Evolutionary conservation across 2,329 filamentous ascomycete species (phyloP).

Genomic region (Penicillium oxalicum): DNA sequence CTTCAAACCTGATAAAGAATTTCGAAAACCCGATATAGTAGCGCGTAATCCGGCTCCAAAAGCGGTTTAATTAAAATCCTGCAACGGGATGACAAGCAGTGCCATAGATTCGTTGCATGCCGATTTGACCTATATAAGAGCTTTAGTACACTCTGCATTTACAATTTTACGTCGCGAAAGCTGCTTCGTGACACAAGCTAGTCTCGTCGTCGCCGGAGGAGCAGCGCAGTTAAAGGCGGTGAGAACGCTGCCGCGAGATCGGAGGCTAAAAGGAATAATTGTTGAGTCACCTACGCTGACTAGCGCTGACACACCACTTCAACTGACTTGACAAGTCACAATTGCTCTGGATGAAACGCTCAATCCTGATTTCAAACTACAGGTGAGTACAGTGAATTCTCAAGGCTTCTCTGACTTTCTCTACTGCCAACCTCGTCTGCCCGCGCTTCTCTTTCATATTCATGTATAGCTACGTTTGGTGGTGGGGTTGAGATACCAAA

Average conservation of each 20-base stretch:
- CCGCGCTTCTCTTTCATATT: neutral
- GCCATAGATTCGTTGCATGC: no score
- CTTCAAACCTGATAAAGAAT: no score
- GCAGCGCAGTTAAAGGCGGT: constrained; percentile 15
- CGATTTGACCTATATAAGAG: no score
- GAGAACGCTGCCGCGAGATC: constrained; percentile 17
- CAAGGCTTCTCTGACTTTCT: neutral
- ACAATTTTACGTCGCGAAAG: no score
- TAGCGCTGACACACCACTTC: constrained; percentile 9
- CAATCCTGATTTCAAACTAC: constrained; percentile 7
- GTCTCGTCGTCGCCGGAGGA: constrained; percentile 1
- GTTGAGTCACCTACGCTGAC: constrained; percentile 10
- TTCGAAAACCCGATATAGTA: no score
- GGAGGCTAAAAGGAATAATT: constrained; percentile 16
- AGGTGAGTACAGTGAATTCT: constrained; percentile 8
- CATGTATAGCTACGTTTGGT: constrained; percentile 13
- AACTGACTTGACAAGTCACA: constrained; percentile 4
- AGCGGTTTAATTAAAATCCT: no score
- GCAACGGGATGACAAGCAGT: no score
- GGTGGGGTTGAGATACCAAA: constrained; percentile 12
- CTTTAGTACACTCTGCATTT: no score
- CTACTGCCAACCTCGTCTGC: constrained; percentile 2
- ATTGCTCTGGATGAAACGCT: constrained; percentile 10
- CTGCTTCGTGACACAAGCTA: neutral
- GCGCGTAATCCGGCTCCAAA: no score